These are phyloP conservation scores for Cytospora schulzeri DNA, from an alignment of 2,329 filamentous ascomycete genomes.

Conservation along the genomic window DNA sequence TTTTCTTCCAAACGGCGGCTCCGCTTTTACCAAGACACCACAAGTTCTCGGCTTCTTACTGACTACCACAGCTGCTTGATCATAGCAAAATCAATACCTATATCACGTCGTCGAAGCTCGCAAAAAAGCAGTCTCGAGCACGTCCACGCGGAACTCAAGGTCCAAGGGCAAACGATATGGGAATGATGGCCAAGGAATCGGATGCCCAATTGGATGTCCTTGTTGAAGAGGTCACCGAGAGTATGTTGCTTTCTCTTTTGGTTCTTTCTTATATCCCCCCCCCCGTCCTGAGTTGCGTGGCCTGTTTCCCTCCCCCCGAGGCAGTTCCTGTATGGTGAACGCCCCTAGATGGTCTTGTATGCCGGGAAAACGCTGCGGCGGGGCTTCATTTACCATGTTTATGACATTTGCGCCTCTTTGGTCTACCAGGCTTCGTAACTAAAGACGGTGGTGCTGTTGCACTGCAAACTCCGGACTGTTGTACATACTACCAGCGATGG, in stretches of 20 bases:
- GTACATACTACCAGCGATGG: not conserved
- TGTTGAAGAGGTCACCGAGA: conserved; percentile 40
- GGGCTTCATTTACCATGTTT: not conserved
- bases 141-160: conserved; percentile 8
- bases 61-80: conserved; percentile 39
- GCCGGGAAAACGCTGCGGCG: not conserved
- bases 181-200: conserved; percentile 35
- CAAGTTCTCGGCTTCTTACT: not conserved
- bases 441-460: not conserved
- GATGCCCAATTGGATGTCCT: conserved; percentile 38
- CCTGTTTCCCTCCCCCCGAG: not conserved
- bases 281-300: too few species aligned
- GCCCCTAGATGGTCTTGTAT: not conserved
- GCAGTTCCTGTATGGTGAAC: not conserved
- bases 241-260: conserved; percentile 1
- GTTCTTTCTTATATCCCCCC: not conserved
- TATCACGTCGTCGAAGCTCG: conserved; percentile 25
- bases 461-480: not conserved
- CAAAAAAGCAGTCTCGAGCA: not conserved
- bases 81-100: conserved; percentile 53
- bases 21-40: not conserved
- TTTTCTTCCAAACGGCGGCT: not conserved
- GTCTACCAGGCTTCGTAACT: not conserved
- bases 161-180: conserved; percentile 26
- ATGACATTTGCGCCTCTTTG: not conserved